phyloP scores from a whole-genome alignment of 2,329 filamentous ascomycete species.

The Venturia carpophila region DNA sequence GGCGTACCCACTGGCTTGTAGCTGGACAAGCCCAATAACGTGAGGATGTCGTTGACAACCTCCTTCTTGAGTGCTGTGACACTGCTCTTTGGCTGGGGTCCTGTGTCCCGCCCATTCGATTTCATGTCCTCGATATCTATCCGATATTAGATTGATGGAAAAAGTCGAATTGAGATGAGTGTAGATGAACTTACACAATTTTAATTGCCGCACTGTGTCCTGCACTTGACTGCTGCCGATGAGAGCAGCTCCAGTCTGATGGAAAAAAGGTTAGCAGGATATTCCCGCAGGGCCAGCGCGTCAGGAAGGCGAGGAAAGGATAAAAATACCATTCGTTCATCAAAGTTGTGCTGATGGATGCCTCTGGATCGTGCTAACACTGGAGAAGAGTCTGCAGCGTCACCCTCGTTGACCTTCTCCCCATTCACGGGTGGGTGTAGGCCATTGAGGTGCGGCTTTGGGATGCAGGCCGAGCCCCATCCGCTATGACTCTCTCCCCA shows the following conservation, averaged over 20 bases:
- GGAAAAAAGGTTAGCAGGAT: not conserved
- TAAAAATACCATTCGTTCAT: not conserved
- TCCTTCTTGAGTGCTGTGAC: no score
- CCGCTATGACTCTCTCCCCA: conserved; percentile 1
- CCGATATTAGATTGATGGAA: not conserved
- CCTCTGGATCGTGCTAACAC: not conserved
- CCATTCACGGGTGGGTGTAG: not conserved
- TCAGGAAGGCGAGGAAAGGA: not conserved
- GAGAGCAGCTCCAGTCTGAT: no score
- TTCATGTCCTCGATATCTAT: no score
- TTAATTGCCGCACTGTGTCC: not conserved
- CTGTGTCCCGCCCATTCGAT: no score
- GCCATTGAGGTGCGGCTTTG: not conserved
- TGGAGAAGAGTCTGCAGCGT: not conserved
- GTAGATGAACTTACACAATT: not conserved
- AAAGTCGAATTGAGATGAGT: not conserved
- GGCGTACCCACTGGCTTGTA: no score
- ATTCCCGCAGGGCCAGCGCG: not conserved
- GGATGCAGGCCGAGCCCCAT: not conserved
- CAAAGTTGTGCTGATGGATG: not conserved
- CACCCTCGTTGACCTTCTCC: not conserved
- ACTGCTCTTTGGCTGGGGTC: no score
- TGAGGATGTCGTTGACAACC: no score
- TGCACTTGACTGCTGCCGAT: not conserved
- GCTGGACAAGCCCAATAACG: no score